Evolutionary conservation across 2,329 filamentous ascomycete species (phyloP), one percentile per base, ranked within the genome.

Genomic region (Sporothrix sp.): DNA sequence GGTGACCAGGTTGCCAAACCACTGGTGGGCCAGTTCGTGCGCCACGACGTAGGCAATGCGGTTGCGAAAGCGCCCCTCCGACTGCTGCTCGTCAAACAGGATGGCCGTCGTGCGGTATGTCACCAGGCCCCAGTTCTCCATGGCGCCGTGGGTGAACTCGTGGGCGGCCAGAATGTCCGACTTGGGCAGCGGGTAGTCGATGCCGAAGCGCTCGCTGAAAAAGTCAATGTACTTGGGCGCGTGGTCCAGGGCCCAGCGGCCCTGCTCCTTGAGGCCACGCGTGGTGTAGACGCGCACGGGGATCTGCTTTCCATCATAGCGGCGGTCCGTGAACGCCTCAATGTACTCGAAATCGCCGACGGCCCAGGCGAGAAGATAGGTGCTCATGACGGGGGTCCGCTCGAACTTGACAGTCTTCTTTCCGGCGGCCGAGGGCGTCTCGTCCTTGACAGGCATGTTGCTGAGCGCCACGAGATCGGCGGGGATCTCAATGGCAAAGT

Each of bases 11-110:
- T 97, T 96, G 56, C 91, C 91, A 63, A 97, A 97, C 91, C 91
- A 97, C 68, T 96, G 91, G 69, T 97, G 91, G 36, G 91, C 93
- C 55, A 98, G 76, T 67, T 98, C 93, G 68, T 98, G 93, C n/a
- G 93, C 91, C 46, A 97, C 90, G 51, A 97, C 90, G 62, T 98
- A 97, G 28, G 93, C 93, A 56, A 98, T 85, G 33, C 90, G 79
- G 66, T 95, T 96, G 68, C 89, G 90, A 71, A 91, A 96, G 57
- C 83, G 82, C 37, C 87, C 82, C 64, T 96, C 91, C 0, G 91
- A 96, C 44, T 84, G 86, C 64, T 88, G 82, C 66, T 95, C 88
- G 61, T 98, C 91, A 62, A 93, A 98, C n/a, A 98, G 77, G 25
- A 98, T 85, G 46, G 93, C 90, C 10, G 91, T 97, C 10, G 91